These are phyloP conservation scores for Coniosporium apollinis DNA, from an alignment of 495 filamentous ascomycete genomes.

Conservation along the genomic window DNA sequence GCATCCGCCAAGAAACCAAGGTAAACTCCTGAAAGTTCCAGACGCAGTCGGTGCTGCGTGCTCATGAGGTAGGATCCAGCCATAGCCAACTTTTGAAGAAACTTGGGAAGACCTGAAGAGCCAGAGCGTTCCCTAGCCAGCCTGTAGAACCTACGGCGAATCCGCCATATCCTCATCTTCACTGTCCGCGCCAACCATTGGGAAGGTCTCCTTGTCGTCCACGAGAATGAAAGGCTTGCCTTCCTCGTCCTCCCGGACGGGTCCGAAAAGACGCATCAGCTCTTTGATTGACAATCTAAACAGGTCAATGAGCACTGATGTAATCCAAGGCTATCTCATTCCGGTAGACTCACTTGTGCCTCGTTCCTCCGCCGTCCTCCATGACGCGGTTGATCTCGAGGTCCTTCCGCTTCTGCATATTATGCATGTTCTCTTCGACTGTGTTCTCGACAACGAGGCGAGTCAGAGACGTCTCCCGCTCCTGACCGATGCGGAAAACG, in stretches of 20 bases:
- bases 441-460: slow-evolving; percentile 33
- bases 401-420: slow-evolving; percentile 22
- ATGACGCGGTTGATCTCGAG: slow-evolving; percentile 19
- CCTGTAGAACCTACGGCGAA: too few species aligned
- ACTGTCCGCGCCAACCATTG: too few species aligned
- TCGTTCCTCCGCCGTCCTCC: slow-evolving; percentile 11
- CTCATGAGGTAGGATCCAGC: too few species aligned
- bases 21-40: too few species aligned
- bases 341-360: slow-evolving; percentile 4
- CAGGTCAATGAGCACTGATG: neutral
- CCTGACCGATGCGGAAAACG: slow-evolving; percentile 46
- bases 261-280: slow-evolving; percentile 20
- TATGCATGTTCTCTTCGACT: slow-evolving; percentile 35
- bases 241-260: slow-evolving; percentile 9
- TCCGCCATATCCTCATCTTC: too few species aligned
- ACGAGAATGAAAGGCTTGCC: slow-evolving; percentile 20
- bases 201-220: slow-evolving; percentile 7
- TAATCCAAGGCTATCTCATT: neutral
- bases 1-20: too few species aligned
- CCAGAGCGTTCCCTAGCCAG: too few species aligned
- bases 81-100: too few species aligned
- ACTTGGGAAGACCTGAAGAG: too few species aligned
- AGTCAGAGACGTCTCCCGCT: slow-evolving; percentile 33
- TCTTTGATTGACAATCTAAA: slow-evolving; percentile 11
- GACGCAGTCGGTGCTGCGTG: too few species aligned